Evolutionary conservation across 2,329 filamentous ascomycete species (phyloP), one percentile per base, ranked within the genome.

Genomic region (Fusarium sp.): DNA sequence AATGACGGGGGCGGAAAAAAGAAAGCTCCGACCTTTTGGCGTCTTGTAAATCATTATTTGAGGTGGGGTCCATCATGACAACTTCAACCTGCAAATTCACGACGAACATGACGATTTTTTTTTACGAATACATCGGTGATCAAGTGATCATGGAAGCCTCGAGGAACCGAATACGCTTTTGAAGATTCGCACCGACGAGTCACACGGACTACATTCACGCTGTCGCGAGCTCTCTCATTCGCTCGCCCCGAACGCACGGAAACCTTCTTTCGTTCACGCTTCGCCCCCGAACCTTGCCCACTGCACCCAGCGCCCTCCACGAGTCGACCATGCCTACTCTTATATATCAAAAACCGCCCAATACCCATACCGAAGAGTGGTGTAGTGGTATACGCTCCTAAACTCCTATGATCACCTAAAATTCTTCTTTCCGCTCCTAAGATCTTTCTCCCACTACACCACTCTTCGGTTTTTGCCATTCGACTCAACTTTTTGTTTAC

Each of bases 1-100:
- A 15, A 26, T 67, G 63, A 65, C 22, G 12, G 30, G 71, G 67
- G n/a, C 65, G 66, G 64, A 45, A 63, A 68, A 58, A 78, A 75
- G 45, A 20, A 73, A 66, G 41, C 48, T 57, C 75, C 76, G 74
- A 42, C 39, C 32, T 26, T 44, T 42, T 32, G n/a, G 15, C 15
- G 17, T 50, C 20, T 41, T 9, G 32, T 24, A 30, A 41, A 45
- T 58, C 28, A 26, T 59, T 59, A 20, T 44, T 32, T 38, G 50
- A 38, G 42, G 66, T 50, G 66, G 66, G 67, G 67, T 66, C 22
- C 30, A 52, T 60, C 45, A 32, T 52, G 18, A 66, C 8, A 42
- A 70, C 47, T 28, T 70, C 41, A 8, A 30, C 30, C 13, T 59
- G 4, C n/a, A 14, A 42, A 34, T n/a, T 45, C n/a, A 54, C 20